Percentiles rank a stretch among this genome's conserved stretches.
phyloP scores from a whole-genome alignment of 441 rosid species.

The Manihot esculenta region DNA sequence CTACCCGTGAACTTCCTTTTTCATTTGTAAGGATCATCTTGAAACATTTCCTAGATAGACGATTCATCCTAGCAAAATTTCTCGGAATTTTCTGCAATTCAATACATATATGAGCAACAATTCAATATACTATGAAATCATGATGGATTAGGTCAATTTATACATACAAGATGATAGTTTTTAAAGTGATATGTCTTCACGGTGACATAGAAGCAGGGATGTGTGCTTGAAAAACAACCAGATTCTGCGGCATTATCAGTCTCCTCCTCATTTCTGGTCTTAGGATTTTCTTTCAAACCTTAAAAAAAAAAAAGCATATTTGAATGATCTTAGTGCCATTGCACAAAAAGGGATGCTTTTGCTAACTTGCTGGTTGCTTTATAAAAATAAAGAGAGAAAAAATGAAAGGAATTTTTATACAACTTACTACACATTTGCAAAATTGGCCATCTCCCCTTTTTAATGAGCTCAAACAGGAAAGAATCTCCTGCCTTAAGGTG shows the following conservation, averaged over 20 bases:
- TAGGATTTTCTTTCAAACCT: slow-evolving; percentile 2
- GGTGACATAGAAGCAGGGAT: neutral
- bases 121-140: neutral
- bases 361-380: no score
- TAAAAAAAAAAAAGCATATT: neutral
- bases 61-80: neutral
- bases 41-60: neutral
- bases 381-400: no score
- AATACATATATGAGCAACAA: neutral
- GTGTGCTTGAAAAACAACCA: neutral
- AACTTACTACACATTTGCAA: slow-evolving; percentile 10
- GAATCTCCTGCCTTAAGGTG: slow-evolving; percentile 4
- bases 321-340: neutral
- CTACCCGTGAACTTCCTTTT: slow-evolving; percentile 6
- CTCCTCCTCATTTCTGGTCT: neutral
- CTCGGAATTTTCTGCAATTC: slow-evolving; percentile 20
- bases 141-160: neutral
- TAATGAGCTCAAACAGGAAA: slow-evolving; percentile 12
- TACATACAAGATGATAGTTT: neutral
- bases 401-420: neutral
- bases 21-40: slow-evolving; percentile 15
- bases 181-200: neutral
- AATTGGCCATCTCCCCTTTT: slow-evolving; percentile 5
- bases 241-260: no score
- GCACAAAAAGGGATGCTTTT: neutral